Evolutionary conservation across 139 green algal species (phyloP).

Genomic region (Asterochloris sp.): DNA sequence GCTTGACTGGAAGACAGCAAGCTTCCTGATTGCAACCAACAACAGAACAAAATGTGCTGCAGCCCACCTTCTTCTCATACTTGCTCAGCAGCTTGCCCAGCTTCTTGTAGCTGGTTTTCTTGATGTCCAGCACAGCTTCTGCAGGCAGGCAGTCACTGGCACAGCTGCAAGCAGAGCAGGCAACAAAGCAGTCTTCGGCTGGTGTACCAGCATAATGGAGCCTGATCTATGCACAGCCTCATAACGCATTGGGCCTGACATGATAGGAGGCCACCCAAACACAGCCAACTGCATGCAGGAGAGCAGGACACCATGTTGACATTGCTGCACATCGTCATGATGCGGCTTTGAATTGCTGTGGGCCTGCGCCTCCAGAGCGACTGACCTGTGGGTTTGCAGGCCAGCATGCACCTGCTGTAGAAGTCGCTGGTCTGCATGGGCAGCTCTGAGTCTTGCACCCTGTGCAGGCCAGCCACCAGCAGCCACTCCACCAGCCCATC

Average conservation of each 20-base stretch:
- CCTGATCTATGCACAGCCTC: too few relatives aligned
- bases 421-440: slow-evolving; percentile 26
- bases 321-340: too few relatives aligned
- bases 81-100: slow-evolving; percentile 29
- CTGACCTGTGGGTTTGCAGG: slow-evolving; percentile 19
- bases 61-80: slow-evolving; percentile 30
- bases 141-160: background rate
- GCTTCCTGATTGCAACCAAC: too few relatives aligned
- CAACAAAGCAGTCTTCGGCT: too few relatives aligned
- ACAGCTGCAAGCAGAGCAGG: too few relatives aligned
- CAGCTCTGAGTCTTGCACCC: slow-evolving; percentile 14
- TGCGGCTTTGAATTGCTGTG: background rate
- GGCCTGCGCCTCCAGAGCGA: background rate
- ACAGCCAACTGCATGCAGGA: too few relatives aligned
- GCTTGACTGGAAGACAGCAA: too few relatives aligned
- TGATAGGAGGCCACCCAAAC: too few relatives aligned
- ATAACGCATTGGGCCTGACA: too few relatives aligned
- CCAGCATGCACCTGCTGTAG: slow-evolving; percentile 22
- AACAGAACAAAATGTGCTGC: too few relatives aligned
- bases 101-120: slow-evolving; percentile 37
- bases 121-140: slow-evolving; percentile 25
- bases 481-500: slow-evolving; percentile 20
- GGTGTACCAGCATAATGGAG: too few relatives aligned
- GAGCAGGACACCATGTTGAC: too few relatives aligned
- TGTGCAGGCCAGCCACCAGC: slow-evolving; percentile 17